Percentiles rank a stretch among this genome's conserved stretches.
Evolutionary conservation across 2,329 filamentous ascomycete genomes (phyloP).

Genomic region (Monosporascus sp.): DNA sequence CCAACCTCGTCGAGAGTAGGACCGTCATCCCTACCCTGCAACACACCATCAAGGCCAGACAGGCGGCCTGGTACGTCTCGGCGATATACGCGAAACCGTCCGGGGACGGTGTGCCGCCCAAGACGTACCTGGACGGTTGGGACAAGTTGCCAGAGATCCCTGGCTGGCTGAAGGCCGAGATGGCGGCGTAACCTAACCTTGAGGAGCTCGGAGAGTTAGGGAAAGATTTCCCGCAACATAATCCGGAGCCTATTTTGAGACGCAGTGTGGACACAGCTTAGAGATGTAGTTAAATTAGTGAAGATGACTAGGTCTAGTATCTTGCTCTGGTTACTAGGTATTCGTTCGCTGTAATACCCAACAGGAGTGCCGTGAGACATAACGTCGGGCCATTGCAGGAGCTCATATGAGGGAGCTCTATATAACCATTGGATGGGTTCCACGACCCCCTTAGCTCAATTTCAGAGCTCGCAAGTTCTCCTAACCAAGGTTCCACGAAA

Average conservation of each 20-base stretch:
- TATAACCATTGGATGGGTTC: not conserved
- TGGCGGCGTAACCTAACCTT: slow-evolving; percentile 23
- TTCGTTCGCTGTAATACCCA: too few relatives aligned
- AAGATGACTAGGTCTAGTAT: too few relatives aligned
- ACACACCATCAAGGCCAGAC: slow-evolving; percentile 52
- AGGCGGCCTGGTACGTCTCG: slow-evolving; percentile 62
- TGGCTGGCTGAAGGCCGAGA: slow-evolving; percentile 53
- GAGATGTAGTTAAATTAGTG: too few relatives aligned
- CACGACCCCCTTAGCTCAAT: not conserved
- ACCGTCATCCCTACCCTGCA: slow-evolving; percentile 68
- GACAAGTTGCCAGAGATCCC: slow-evolving; percentile 53
- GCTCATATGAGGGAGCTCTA: not conserved
- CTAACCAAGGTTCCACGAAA: too few relatives aligned
- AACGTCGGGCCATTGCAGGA: not conserved
- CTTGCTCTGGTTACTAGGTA: too few relatives aligned
- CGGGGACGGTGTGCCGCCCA: slow-evolving; percentile 44
- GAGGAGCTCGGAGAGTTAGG: not conserved
- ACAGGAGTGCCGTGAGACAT: not conserved
- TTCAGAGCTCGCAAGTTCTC: not conserved
- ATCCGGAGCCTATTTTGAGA: not conserved
- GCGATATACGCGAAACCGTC: slow-evolving; percentile 67
- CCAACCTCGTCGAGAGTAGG: slow-evolving; percentile 67
- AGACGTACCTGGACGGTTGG: slow-evolving; percentile 58
- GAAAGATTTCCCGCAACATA: not conserved
- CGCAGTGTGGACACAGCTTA: too few relatives aligned